phyloP scores from a whole-genome alignment of 2,329 filamentous ascomycete genomes.

The Fusarium circinatum region DNA sequence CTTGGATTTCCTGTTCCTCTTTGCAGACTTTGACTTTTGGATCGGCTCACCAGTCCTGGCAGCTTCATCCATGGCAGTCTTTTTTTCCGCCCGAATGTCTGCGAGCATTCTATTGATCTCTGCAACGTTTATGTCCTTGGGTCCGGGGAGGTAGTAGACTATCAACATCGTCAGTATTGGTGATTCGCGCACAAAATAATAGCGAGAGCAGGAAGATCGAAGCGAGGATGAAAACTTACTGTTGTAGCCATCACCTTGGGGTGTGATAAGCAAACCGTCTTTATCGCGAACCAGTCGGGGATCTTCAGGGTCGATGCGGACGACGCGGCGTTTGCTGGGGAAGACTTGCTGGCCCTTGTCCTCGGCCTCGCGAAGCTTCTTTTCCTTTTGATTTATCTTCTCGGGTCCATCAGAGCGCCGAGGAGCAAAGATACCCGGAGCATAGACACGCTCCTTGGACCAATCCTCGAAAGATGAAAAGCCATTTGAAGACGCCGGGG shows the following conservation, averaged over 20 bases:
- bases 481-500: not conserved
- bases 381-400: not conserved
- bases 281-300: not conserved
- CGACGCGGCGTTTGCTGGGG: conserved; percentile 4
- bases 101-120: not conserved
- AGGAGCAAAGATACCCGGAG: not conserved
- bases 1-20: not conserved
- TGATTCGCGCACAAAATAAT: not conserved
- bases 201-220: not conserved
- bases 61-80: not conserved
- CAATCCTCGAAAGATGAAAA: not conserved
- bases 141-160: conserved; percentile 4
- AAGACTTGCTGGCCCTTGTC: not conserved
- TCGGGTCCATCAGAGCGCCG: not conserved
- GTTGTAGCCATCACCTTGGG: not conserved
- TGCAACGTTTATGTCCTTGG: not conserved
- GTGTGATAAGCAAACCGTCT: not conserved
- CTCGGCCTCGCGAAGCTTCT: not conserved
- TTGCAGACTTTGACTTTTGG: not conserved
- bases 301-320: not conserved
- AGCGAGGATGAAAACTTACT: not conserved
- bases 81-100: not conserved
- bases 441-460: not conserved
- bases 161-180: not conserved
- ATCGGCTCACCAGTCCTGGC: not conserved